Percentiles rank a stretch among this genome's conserved stretches.
phyloP scores from a whole-genome alignment of 441 rosid genomes.

The Viola pubescens region DNA sequence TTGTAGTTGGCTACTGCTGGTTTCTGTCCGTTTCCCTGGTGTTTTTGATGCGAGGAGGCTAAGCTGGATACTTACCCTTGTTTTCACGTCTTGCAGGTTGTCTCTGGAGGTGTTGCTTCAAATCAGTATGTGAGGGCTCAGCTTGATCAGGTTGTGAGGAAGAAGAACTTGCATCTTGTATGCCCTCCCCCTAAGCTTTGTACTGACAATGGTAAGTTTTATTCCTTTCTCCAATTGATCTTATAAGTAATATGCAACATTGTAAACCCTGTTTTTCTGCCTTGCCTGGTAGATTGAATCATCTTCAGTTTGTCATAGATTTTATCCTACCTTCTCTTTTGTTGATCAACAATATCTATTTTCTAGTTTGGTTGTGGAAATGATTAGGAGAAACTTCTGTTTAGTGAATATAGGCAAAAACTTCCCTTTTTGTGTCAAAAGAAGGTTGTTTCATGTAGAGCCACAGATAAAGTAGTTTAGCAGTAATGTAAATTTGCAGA shows the following conservation, averaged over 20 bases:
- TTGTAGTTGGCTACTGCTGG: slow-evolving; percentile 1
- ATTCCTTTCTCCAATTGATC: not conserved
- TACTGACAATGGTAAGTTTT: slow-evolving; percentile 73
- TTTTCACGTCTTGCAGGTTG: slow-evolving; percentile 44
- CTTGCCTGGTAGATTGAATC: not conserved
- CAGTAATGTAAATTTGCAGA: not conserved
- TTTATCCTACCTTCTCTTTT: not conserved
- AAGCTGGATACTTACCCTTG: slow-evolving; percentile 6
- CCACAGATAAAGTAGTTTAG: too few relatives aligned
- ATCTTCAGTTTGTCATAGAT: not conserved
- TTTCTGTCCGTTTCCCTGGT: slow-evolving; percentile 13
- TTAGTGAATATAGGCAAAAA: not conserved
- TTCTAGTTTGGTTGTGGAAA: not conserved
- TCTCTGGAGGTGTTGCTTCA: slow-evolving; percentile 96
- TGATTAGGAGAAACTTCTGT: not conserved
- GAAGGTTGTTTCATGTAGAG: not conserved
- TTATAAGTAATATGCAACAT: slow-evolving; percentile 7
- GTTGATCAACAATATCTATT: not conserved
- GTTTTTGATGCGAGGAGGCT: not conserved
- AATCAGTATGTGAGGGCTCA: slow-evolving; percentile 61
- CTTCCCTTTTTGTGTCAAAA: not conserved
- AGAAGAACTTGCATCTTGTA: slow-evolving; percentile 61
- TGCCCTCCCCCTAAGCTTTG: slow-evolving; percentile 88
- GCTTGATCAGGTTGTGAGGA: slow-evolving; percentile 54
- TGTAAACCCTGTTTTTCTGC: not conserved